These are phyloP conservation scores for Penicillium paradoxum DNA, from an alignment of 495 filamentous ascomycete genomes.

Conservation along the genomic window DNA sequence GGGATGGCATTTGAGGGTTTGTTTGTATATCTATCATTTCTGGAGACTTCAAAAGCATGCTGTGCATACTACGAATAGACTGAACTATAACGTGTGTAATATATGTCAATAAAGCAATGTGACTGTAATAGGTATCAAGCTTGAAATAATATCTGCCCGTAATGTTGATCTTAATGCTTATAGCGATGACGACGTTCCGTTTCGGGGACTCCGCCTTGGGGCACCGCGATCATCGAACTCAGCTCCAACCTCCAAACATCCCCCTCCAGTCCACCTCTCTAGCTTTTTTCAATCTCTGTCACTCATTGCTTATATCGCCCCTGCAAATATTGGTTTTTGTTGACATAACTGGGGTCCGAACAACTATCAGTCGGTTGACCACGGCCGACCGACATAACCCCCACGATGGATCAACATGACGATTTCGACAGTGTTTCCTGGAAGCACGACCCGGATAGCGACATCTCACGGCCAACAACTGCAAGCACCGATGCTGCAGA, in stretches of 20 bases:
- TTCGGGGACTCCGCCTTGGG: conserved; percentile 29
- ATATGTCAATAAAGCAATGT: background rate
- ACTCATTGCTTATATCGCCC: background rate
- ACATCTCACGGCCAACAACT: conserved; percentile 45
- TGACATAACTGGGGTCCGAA: background rate
- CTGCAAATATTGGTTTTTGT: conserved; percentile 4
- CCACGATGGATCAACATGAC: conserved; percentile 49
- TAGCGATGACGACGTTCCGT: conserved; percentile 28
- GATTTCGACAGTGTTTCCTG: conserved; percentile 58
- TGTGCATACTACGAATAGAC: conserved; percentile 1
- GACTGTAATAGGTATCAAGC: background rate
- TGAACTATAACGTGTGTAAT: background rate
- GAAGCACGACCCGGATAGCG: conserved; percentile 50
- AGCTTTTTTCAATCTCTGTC: conserved; percentile 2
- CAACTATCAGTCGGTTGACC: conserved; percentile 12
- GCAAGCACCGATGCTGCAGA: conserved; percentile 42
- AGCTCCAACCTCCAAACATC: conserved; percentile 12
- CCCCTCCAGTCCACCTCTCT: conserved; percentile 13
- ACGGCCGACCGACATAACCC: conserved; percentile 18
- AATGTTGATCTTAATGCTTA: too few species aligned
- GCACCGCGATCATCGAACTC: conserved; percentile 25
- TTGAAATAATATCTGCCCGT: too few species aligned
- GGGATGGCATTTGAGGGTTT: background rate
- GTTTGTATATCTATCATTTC: conserved; percentile 5
- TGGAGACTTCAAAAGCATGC: background rate